Evolutionary conservation across 768 basidiomycete species (phyloP).

Genomic region (Boletellus ananiceps): DNA sequence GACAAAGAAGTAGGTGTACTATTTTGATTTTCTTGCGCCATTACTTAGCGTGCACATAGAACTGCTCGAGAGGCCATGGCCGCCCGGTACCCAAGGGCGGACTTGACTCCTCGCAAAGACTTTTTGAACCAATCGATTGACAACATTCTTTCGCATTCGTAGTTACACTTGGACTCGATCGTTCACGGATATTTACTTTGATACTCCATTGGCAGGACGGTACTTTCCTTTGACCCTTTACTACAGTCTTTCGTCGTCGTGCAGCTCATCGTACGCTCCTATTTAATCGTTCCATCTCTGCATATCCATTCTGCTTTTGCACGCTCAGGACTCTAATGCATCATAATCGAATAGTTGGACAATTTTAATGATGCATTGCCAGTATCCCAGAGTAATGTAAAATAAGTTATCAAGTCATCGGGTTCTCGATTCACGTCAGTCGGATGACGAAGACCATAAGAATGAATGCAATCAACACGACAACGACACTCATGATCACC

Average conservation of each 20-base stretch:
- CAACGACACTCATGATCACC: conserved; percentile 55
- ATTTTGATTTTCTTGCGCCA: background rate
- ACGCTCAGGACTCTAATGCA: conserved; percentile 8
- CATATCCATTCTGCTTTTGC: conserved; percentile 4
- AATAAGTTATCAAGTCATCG: background rate
- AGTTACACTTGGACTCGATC: conserved; percentile 15
- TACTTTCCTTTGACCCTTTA: background rate
- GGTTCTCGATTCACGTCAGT: conserved; percentile 38
- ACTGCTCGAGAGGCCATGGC: conserved; percentile 62
- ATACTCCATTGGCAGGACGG: background rate
- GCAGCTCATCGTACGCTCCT: background rate
- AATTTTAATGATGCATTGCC: conserved; percentile 6
- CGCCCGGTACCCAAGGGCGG: conserved; percentile 62
- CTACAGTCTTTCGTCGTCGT: conserved; percentile 6
- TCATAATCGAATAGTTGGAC: conserved; percentile 10
- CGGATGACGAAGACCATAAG: conserved; percentile 72
- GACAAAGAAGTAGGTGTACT: conserved; percentile 52
- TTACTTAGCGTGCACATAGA: conserved; percentile 28
- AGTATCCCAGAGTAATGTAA: background rate
- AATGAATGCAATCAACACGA: conserved; percentile 65
- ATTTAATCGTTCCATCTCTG: conserved; percentile 4
- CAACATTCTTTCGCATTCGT: conserved; percentile 54
- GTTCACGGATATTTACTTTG: conserved; percentile 3
- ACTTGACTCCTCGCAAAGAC: conserved; percentile 50
- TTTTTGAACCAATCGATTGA: conserved; percentile 70